Conservation (phyloP, 805 yeast species). For the Spathaspora girioi region DNA sequence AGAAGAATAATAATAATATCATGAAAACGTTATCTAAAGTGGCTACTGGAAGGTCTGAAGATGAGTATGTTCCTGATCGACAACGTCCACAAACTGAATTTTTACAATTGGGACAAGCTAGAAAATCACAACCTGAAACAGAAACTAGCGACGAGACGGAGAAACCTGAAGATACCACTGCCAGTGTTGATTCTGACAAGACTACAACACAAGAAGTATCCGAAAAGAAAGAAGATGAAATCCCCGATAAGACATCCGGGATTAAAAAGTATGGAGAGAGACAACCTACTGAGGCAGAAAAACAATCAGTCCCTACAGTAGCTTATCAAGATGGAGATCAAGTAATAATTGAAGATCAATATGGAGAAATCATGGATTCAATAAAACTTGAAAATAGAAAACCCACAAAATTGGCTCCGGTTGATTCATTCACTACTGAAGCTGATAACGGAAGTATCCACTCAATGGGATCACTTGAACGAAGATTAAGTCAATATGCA, state of each 20-base stretch:
- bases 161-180: slow-evolving; percentile 1
- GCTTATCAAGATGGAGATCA: slow-evolving; percentile 63
- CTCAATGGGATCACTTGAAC: slow-evolving; percentile 37
- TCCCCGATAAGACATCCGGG: slow-evolving; percentile 5
- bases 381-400: slow-evolving; percentile 27
- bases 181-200: background rate
- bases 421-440: background rate
- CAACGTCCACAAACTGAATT: slow-evolving; percentile 38
- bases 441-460: slow-evolving; percentile 30
- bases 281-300: slow-evolving; percentile 7
- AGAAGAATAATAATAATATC: slow-evolving; percentile 20
- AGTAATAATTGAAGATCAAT: slow-evolving; percentile 73
- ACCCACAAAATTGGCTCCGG: background rate
- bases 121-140: too few relatives aligned
- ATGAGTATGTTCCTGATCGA: slow-evolving; percentile 17
- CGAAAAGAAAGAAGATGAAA: background rate
- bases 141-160: background rate
- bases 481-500: slow-evolving; percentile 32
- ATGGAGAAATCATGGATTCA: slow-evolving; percentile 75
- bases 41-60: slow-evolving; percentile 10
- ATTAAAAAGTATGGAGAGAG: slow-evolving; percentile 5
- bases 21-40: slow-evolving; percentile 28
- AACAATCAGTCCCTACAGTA: slow-evolving; percentile 23
- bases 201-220: background rate
- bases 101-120: slow-evolving; percentile 33